Base-by-base conservation (phyloP, 1,284 basidiomycete genomes). In the Gymnopus androsaceus region DNA sequence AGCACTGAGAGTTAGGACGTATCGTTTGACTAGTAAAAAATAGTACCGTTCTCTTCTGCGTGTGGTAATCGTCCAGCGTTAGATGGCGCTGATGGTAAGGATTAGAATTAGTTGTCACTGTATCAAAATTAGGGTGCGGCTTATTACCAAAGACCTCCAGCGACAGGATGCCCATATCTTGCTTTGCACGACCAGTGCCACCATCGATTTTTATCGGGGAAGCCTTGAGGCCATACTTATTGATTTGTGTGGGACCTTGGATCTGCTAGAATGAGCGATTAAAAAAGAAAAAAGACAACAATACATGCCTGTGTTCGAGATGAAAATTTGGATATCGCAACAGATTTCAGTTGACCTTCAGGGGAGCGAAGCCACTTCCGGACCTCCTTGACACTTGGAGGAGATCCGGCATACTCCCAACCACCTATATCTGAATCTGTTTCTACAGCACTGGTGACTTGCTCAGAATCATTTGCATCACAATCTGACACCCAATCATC, bases 91-190 rank as follows among this genome's bases (percentile, higher is more conserved):
- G 6, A 46, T 11, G 48, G 47, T 30, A 48, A 51, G 11, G 21
- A 51, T 44, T 60, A 11, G 28, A 38, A 38, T 33, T 40, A 49
- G 19, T 54, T 21, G 27, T 45, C 19, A 19, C 48, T 21, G 19
- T 23, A 23, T 11, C 25, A 14, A 40, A 21, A 3, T 34, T 21
- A 21, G n/a, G 7, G 27, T 23, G 9, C 14, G 3, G 36, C 7
- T 5, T 7, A 17, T 41, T 58, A 90, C 94, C 90, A 67, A 95
- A 92, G 1, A 95, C 73, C 69, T 98, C 96, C 45, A 98, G 68
- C 2, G 89, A 85, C 42, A 98, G 71, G 8, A 92, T 75, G 0
- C 88, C 85, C 89, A 98, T 94, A 66, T 82, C 81, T 61, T 90
- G 86, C 56, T 80, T 83, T 66, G 85, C 86, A 25, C 90, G 82